Percentiles rank a stretch among this genome's conserved stretches.
Conservation (phyloP, 352 stramenopile species). For the Blastocystis sp. region DNA sequence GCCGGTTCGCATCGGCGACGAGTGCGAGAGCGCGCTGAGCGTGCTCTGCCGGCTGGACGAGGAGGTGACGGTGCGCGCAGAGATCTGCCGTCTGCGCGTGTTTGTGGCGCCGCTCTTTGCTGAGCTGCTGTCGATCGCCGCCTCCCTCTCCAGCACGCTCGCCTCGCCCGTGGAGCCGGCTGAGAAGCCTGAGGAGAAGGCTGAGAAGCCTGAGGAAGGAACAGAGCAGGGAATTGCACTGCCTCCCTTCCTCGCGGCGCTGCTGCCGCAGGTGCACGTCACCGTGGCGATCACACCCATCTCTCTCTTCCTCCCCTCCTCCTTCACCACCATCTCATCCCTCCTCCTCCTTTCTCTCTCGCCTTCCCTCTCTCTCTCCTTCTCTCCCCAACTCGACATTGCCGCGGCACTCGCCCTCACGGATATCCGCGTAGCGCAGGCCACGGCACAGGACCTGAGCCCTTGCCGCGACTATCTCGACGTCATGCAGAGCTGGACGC, state of each 20-base stretch:
- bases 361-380: conserved; percentile 3
- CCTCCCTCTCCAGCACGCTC: neutral
- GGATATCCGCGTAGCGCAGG: conserved; percentile 18
- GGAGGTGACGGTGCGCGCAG: neutral
- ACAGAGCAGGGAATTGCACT: neutral
- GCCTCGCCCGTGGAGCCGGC: neutral
- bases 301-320: conserved; percentile 46
- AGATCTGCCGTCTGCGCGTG: neutral
- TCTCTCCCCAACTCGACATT: conserved; percentile 10
- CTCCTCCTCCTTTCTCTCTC: conserved; percentile 4
- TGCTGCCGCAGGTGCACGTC: conserved; percentile 10
- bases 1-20: conserved; percentile 38
- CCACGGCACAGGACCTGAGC: neutral
- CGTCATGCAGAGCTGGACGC: conserved; percentile 43
- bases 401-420: neutral
- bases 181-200: neutral
- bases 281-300: neutral
- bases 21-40: neutral
- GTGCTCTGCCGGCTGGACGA: neutral
- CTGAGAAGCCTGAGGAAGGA: neutral
- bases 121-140: conserved; percentile 14
- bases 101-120: conserved; percentile 40
- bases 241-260: neutral
- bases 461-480: conserved; percentile 27
- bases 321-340: neutral